These are phyloP conservation scores for Micractinium sp. DNA, from an alignment of 139 green algal species.

Conservation along the genomic window DNA sequence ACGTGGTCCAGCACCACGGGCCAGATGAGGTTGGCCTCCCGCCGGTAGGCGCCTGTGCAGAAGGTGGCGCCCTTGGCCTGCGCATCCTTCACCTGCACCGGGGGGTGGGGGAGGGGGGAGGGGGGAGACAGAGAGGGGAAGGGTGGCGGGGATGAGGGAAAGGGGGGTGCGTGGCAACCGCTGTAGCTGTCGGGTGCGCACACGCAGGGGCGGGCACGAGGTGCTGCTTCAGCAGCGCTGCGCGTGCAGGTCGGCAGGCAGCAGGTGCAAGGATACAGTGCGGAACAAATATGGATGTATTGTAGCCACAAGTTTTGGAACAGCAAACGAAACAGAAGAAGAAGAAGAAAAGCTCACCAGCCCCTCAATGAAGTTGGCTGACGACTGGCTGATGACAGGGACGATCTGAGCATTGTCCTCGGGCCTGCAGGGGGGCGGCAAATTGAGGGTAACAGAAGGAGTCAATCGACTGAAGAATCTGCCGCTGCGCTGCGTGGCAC, in stretches of 20 bases:
- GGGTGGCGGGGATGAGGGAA: no score
- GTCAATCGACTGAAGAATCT: background rate
- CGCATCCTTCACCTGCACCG: constrained; percentile 61
- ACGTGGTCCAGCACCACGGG: constrained; percentile 93
- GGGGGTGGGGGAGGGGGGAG: no score
- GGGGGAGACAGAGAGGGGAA: no score
- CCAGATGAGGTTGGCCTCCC: constrained; percentile 95
- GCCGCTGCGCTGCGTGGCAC: no score
- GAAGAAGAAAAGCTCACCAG: constrained; percentile 52
- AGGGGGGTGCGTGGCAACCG: no score
- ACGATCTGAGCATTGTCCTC: constrained; percentile 92
- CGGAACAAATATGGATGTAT: background rate
- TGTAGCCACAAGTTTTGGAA: background rate
- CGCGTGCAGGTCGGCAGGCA: background rate
- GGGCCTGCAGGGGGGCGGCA: constrained; percentile 44
- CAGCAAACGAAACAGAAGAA: background rate
- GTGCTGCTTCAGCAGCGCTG: background rate
- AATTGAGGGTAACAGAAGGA: background rate
- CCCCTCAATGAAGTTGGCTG: constrained; percentile 94
- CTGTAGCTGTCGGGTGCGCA: background rate
- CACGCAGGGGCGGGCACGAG: background rate
- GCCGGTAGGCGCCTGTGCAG: constrained; percentile 62
- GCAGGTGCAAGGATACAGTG: background rate
- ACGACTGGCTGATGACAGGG: constrained; percentile 85
- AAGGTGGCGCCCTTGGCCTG: constrained; percentile 76